Evolutionary conservation across 305 asterid genomes (phyloP), one percentile per base, ranked within the genome.

Genomic region (Fraxinus paxiana): DNA sequence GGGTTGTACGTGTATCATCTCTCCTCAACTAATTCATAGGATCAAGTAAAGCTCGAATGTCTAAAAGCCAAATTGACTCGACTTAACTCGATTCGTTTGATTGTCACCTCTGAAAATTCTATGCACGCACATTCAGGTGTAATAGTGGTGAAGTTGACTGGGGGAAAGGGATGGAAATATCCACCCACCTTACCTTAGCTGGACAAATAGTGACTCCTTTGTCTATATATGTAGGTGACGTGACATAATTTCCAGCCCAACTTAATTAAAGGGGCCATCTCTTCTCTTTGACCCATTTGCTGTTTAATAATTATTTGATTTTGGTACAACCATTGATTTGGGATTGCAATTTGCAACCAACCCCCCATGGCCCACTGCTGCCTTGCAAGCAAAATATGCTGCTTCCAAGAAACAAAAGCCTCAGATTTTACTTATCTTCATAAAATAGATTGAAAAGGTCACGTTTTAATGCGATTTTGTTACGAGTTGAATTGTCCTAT

Each of bases 151-250:
- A 20, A 20, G 69, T 59, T 56, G 85, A 48, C 74, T 17, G 83
- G 65, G 79, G 81, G 35, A 38, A 38, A 56, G n/a, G 18, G 6
- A 22, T 26, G 5, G 67, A 80, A 51, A 41, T 37, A 80, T 80
- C 20, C 3, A 46, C 72, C 26, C 59, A 73, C 65, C 81, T 71
- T 70, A 56, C 3, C 17, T 83, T 83, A 78, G 82, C 82, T 86
- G 89, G 82, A 79, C 63, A 84, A 79, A 84, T 73, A 78, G 80
- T 84, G 89, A 86, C 82, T 24, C 8, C 77, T 79, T 65, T 67
- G 82, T 79, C 87, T 46, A 59, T 30, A 30, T 26, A 28, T 30
- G 3, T 30, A 72, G 48, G 74, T 77, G 79, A 31, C 30, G 74
- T 78, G 85, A 79, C 85, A 38, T 78, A 33, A 81, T 43, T 71